Base-by-base conservation (phyloP, 2,329 filamentous ascomycete genomes). In the Monosporascus sp. region DNA sequence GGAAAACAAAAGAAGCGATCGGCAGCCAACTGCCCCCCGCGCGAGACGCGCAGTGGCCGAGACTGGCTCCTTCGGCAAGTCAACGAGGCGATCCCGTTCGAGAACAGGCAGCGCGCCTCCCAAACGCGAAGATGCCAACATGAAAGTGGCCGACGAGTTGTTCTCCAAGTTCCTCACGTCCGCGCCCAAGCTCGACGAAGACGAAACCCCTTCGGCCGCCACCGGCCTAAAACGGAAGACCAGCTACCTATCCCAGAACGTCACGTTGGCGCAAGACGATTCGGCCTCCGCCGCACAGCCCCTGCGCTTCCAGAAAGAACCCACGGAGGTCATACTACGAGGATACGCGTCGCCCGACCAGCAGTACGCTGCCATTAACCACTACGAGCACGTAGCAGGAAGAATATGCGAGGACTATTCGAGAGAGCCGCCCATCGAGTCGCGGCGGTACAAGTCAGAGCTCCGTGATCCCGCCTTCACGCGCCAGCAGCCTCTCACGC, bases 391-490 rank as follows among this genome's bases (percentile, higher is more conserved):
- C 55, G 84, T 96, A 43, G 93, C 89, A 6, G 92, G 92, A 25
- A 75, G 83, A 57, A 90, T 97, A 67, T 92, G 92, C 70, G 93
- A 97, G 73, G 92, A 97, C 72, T 97, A 97, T 70, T 84, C 91
- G 8, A 85, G 93, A 57, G 85, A 89, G 58, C 87, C 93, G n/a
- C 88, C 89, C 3, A 78, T 83, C 52, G 80, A 85, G 57, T 81
- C 83, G 65, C 78, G 80, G 53, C 80, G 87, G 53, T 93, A 88
- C 74, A 88, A 89, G 65, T 81, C 85, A 1, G 83, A 92, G 60
- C 81, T 89, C 56, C 81, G 87, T 57, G 86, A 90, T 62, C 83
- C 88, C 49, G 84, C 88, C 9, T 81, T 87, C 8, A 84, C 87
- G 47, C 82, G 84, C 53, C 79, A 82, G 49, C 75, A 77, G 41